Evolutionary conservation across 805 yeast genomes (phyloP).

Genomic region (Schwanniomyces vanrijiae): DNA sequence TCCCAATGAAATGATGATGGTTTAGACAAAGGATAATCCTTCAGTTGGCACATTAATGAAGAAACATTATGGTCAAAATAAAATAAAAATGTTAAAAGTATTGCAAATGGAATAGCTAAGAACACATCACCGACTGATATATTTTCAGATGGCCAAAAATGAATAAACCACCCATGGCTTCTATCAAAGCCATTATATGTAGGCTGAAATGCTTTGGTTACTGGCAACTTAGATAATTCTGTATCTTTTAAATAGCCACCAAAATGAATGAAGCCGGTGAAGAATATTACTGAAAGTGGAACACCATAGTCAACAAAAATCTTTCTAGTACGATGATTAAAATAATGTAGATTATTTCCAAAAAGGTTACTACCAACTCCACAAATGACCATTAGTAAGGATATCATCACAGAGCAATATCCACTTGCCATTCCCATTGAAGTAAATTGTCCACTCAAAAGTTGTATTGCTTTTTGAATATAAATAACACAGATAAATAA

Average conservation of each 20-base stretch:
- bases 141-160: constrained; percentile 61
- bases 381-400: constrained; percentile 71
- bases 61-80: constrained; percentile 96
- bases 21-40: constrained; percentile 75
- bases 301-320: constrained; percentile 84
- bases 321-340: constrained; percentile 60
- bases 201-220: constrained; percentile 72
- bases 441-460: constrained; percentile 67
- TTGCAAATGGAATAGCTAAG: constrained; percentile 89
- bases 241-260: constrained; percentile 71
- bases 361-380: constrained; percentile 64
- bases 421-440: constrained; percentile 46
- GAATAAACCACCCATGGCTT: constrained; percentile 72
- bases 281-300: constrained; percentile 80
- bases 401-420: constrained; percentile 71
- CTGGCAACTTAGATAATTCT: constrained; percentile 62
- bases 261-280: constrained; percentile 90
- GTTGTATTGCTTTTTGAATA: constrained; percentile 87
- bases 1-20: constrained; percentile 95
- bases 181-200: constrained; percentile 44
- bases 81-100: constrained; percentile 78
- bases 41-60: constrained; percentile 86
- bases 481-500: constrained; percentile 85
- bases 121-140: constrained; percentile 75
- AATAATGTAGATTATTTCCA: constrained; percentile 62